Percentiles rank a stretch among this genome's conserved stretches.
phyloP scores from a whole-genome alignment of 148 eudicot genomes.

The Chenopodium suecicum region DNA sequence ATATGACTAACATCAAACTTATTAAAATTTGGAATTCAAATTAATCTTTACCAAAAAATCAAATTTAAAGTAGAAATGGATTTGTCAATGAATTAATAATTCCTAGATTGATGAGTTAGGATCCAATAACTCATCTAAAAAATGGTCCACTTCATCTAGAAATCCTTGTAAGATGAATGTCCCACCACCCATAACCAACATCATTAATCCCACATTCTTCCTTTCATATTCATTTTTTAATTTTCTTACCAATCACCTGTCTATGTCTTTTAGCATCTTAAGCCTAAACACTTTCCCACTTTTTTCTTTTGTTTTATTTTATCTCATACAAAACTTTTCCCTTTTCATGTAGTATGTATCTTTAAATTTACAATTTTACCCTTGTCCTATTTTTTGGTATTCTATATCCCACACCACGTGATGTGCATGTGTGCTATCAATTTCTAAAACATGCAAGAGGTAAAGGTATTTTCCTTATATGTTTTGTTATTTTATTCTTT shows the following conservation, averaged over 20 bases:
- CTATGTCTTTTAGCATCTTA: conserved; percentile 11
- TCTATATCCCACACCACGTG: not conserved
- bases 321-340: not conserved
- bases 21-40: too few relatives aligned
- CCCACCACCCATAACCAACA: conserved; percentile 18
- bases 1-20: too few relatives aligned
- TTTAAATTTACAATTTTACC: not conserved
- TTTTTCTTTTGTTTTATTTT: too few relatives aligned
- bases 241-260: not conserved
- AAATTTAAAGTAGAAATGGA: too few relatives aligned
- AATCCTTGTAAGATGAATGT: not conserved
- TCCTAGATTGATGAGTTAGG: not conserved
- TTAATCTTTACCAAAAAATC: too few relatives aligned
- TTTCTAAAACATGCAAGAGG: not conserved
- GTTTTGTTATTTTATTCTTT: not conserved
- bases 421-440: not conserved
- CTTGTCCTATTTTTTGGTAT: not conserved
- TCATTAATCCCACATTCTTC: conserved; percentile 29
- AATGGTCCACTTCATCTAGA: not conserved
- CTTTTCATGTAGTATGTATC: not conserved
- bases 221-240: not conserved
- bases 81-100: not conserved
- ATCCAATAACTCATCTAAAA: not conserved
- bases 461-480: not conserved
- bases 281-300: not conserved